phyloP scores from a whole-genome alignment of 176 grass and related monocot species.

The Lolium perenne region DNA sequence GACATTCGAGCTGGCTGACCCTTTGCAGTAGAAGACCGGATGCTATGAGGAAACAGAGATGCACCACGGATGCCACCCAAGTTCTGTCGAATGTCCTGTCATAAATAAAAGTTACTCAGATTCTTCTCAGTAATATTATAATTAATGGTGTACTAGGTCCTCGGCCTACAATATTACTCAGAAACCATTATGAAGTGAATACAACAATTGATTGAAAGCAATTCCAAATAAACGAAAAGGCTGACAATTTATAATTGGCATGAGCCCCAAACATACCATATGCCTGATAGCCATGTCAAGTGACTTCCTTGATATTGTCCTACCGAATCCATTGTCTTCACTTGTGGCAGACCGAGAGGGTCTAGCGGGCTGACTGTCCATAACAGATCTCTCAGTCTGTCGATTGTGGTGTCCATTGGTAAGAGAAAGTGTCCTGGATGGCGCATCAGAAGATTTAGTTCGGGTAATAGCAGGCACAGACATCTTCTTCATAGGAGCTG shows the following conservation, averaged over 20 bases:
- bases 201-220: neutral
- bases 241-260: slow-evolving; percentile 28
- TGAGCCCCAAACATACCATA: slow-evolving; percentile 72
- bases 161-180: neutral
- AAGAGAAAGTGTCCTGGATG: slow-evolving; percentile 56
- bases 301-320: slow-evolving; percentile 96
- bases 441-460: slow-evolving; percentile 73
- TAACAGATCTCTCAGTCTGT: slow-evolving; percentile 40
- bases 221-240: slow-evolving; percentile 7
- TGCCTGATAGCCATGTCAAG: slow-evolving; percentile 98
- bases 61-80: slow-evolving; percentile 76
- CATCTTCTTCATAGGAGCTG: slow-evolving; percentile 64
- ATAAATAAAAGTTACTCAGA: slow-evolving; percentile 29
- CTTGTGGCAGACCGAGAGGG: slow-evolving; percentile 37
- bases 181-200: slow-evolving; percentile 20
- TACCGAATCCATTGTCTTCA: slow-evolving; percentile 82
- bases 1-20: slow-evolving; percentile 52
- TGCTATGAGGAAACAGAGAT: slow-evolving; percentile 93
- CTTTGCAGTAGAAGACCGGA: slow-evolving; percentile 69
- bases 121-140: slow-evolving; percentile 5
- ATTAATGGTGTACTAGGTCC: slow-evolving; percentile 23
- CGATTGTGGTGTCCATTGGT: slow-evolving; percentile 65
- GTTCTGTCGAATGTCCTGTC: slow-evolving; percentile 91
- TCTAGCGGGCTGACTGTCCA: slow-evolving; percentile 59
- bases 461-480: slow-evolving; percentile 75